Evolutionary conservation across 106 monocot species (phyloP).

Genomic region (Dendrobium nobile): DNA sequence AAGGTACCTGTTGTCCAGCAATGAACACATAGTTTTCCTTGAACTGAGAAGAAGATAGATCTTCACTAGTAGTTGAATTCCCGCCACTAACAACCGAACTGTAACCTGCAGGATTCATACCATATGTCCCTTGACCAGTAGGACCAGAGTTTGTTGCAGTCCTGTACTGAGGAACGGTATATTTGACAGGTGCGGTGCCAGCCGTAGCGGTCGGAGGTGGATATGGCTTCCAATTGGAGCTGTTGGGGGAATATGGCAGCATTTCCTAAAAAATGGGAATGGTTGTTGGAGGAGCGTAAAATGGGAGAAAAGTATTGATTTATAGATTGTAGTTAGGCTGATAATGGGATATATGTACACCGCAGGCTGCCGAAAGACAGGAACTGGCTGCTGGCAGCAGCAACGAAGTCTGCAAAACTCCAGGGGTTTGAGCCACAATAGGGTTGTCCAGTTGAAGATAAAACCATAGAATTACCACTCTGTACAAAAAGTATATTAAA

Average conservation of each 20-base stretch:
- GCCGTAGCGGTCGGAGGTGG: slow-evolving; percentile 35
- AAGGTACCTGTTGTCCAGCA: slow-evolving; percentile 66
- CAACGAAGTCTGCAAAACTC: slow-evolving; percentile 40
- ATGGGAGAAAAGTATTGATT: slow-evolving; percentile 67
- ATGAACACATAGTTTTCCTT: slow-evolving; percentile 75
- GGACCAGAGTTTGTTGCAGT: slow-evolving; percentile 44
- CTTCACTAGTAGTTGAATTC: slow-evolving; percentile 55
- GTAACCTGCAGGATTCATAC: slow-evolving; percentile 44
- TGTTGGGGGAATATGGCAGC: slow-evolving; percentile 69
- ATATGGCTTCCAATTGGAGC: slow-evolving; percentile 50
- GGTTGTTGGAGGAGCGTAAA: slow-evolving; percentile 47
- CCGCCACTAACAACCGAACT: slow-evolving; percentile 26
- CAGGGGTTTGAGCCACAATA: slow-evolving; percentile 33
- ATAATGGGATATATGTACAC: slow-evolving; percentile 72
- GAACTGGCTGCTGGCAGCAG: slow-evolving; percentile 60
- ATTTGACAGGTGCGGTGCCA: slow-evolving; percentile 45
- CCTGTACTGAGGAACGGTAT: slow-evolving; percentile 60
- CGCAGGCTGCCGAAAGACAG: slow-evolving; percentile 72
- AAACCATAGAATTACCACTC: slow-evolving; percentile 43
- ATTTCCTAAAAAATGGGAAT: slow-evolving; percentile 68
- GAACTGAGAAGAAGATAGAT: slow-evolving; percentile 53
- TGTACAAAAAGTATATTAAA: slow-evolving; percentile 13
- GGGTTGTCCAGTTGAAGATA: slow-evolving; percentile 36
- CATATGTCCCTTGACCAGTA: slow-evolving; percentile 46
- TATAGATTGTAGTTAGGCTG: slow-evolving; percentile 75